Conservation (phyloP, 768 basidiomycete genomes). For the Royoungia palumana region DNA sequence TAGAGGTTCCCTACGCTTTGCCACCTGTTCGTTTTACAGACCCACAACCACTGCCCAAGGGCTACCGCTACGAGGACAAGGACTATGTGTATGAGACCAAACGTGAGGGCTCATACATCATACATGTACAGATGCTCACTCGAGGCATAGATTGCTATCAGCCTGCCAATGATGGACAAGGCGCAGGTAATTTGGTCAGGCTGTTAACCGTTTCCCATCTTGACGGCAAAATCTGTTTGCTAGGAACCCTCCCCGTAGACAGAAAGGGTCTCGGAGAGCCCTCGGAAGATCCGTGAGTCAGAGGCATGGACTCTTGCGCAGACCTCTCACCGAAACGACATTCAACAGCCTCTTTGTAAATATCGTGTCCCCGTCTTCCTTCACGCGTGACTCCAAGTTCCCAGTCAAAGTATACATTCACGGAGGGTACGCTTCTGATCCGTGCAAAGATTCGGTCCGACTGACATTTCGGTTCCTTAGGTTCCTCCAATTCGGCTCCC, state of each 20-base stretch:
- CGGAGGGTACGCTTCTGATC: conserved; percentile 50
- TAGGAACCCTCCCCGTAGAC: conserved; percentile 49
- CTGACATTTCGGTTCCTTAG: conserved; percentile 31
- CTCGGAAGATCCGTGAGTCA: conserved; percentile 61
- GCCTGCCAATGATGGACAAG: conserved; percentile 63
- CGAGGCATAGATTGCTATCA: conserved; percentile 50
- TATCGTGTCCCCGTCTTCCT: conserved; percentile 52
- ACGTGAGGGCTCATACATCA: conserved; percentile 41
- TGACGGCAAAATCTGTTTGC: background rate
- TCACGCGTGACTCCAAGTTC: conserved; percentile 41
- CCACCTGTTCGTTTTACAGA: conserved; percentile 65
- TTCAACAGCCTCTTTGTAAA: conserved; percentile 57
- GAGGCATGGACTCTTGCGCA: background rate
- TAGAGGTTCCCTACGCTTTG: conserved; percentile 73
- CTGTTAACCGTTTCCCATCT: background rate
- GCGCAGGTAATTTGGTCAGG: conserved; percentile 36
- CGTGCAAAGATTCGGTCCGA: background rate
- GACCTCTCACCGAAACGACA: background rate
- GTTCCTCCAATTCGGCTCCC: conserved; percentile 77
- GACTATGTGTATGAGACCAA: conserved; percentile 59
- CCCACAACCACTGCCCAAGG: conserved; percentile 51
- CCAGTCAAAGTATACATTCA: conserved; percentile 77
- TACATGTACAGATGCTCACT: background rate
- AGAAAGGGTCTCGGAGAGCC: conserved; percentile 66
- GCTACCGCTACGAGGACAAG: conserved; percentile 54